A percentile compares a stretch with the other conserved stretches of the same genome.
Conservation (phyloP, 768 basidiomycete genomes). For the Pulveroboletus sp. region DNA sequence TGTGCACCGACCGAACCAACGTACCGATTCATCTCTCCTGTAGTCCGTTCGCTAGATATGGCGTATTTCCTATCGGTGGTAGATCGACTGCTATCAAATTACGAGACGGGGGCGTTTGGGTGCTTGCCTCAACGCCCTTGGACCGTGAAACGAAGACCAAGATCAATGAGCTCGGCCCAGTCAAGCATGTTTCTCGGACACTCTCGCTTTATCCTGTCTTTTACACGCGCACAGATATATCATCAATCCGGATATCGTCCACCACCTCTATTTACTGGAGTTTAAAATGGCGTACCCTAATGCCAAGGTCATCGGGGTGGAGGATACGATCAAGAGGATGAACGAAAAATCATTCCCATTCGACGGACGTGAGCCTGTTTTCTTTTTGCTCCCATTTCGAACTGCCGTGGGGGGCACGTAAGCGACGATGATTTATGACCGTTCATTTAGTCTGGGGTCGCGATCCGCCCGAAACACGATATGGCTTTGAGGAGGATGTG, state of each 20-base stretch:
- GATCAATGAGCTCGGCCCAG: constrained; percentile 59
- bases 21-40: constrained; percentile 5
- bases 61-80: constrained; percentile 72
- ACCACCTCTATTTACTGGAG: constrained; percentile 57
- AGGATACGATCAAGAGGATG: constrained; percentile 47
- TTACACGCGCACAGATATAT: constrained; percentile 42
- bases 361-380: constrained; percentile 51
- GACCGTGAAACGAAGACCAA: constrained; percentile 58
- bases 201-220: neutral
- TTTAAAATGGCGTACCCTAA: constrained; percentile 66
- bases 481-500: constrained; percentile 76
- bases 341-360: constrained; percentile 49
- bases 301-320: constrained; percentile 69
- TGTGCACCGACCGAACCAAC: neutral
- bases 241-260: constrained; percentile 52
- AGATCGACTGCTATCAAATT: constrained; percentile 78
- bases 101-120: constrained; percentile 64
- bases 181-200: constrained; percentile 41
- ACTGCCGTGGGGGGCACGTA: neutral
- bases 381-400: neutral
- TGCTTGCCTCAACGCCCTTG: constrained; percentile 77
- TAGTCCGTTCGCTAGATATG: constrained; percentile 65
- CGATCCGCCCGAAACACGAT: constrained; percentile 58
- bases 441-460: constrained; percentile 47
- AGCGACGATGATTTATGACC: neutral